A percentile compares a stretch with the other conserved stretches of the same genome.
phyloP scores from a whole-genome alignment of 2,329 filamentous ascomycete genomes.

The Trichophaea hybrida region DNA sequence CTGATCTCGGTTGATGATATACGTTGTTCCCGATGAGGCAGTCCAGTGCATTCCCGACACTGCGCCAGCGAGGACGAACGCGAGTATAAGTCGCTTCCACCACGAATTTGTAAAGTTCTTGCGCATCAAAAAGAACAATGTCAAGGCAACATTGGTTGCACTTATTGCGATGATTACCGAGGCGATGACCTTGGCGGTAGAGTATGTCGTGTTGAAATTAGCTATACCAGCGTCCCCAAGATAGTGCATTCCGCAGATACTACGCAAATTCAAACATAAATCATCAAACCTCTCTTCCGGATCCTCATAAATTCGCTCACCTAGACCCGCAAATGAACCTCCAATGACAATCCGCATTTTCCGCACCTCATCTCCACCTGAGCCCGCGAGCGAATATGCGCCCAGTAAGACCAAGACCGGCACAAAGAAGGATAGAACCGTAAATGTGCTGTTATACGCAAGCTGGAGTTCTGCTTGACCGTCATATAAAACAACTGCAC shows the following conservation, averaged over 20 bases:
- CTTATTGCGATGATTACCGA: constrained; percentile 57
- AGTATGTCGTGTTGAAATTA: constrained; percentile 58
- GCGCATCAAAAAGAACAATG: constrained; percentile 63
- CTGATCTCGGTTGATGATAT: constrained; percentile 38
- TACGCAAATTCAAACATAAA: not conserved
- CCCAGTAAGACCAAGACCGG: constrained; percentile 59
- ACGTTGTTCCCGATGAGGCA: constrained; percentile 50
- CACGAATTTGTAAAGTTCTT: constrained; percentile 63
- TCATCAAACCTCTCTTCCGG: not conserved
- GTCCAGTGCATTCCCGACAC: constrained; percentile 85
- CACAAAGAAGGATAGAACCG: constrained; percentile 63
- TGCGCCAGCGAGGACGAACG: constrained; percentile 53
- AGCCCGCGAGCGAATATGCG: constrained; percentile 56
- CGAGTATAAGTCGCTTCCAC: constrained; percentile 58
- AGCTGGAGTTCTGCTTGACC: constrained; percentile 53
- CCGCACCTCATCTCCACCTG: constrained; percentile 41
- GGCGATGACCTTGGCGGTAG: constrained; percentile 46
- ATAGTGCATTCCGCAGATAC: constrained; percentile 22
- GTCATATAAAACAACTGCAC: constrained; percentile 55
- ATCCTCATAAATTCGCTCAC: constrained; percentile 46
- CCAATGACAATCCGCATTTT: constrained; percentile 47
- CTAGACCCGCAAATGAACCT: constrained; percentile 49
- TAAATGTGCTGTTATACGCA: constrained; percentile 57
- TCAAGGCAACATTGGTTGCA: constrained; percentile 54
- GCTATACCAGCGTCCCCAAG: constrained; percentile 58